Evolutionary conservation across 306 rosid species (phyloP), one percentile per base, ranked within the genome.

Genomic region (Sicyos baderoa): DNA sequence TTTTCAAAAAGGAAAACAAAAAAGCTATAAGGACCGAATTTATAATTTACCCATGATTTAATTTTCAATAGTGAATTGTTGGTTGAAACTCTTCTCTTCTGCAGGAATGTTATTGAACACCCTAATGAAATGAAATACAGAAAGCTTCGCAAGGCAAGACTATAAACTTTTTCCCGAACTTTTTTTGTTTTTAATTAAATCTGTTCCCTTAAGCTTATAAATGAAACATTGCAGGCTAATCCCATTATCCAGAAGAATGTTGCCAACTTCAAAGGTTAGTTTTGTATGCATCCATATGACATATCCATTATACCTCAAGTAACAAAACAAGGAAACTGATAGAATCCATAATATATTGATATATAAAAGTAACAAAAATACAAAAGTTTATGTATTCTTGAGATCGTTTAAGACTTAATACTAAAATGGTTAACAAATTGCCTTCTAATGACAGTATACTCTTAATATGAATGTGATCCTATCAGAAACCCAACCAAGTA

Each of bases 61-160:
- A 21, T 72, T 14, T 59, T 48, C 48, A 32, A 10, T 72, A 11
- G 71, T 59, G 49, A 45, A 68, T 83, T 50, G 40, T 66, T 66
- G 71, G 12, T 50, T 15, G 42, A 67, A 67, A 6, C 75, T 73
- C 16, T n/a, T 50, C 48, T 77, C 40, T 82, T 59, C 69, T 78
- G 76, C 84, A 93, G 97, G 79, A 90, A 93, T 72, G 87, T 80
- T 74, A 89, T 88, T 23, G 96, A 90, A 80, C 85, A 88, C 83
- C 99, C 99, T 6, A 76, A 68, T 71, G 89, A 86, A 81, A 78
- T 68, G 44, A 93, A 88, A 79, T 93, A 84, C 79, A 81, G 79
- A 82, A 83, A 82, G 78, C 72, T 93, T 54, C 83, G 96, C 5
- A 93, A 90, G 99, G 99, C 88, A 55, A 72, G 55, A 10, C 40